These are phyloP conservation scores for Amylocarpus encephaloides DNA, from an alignment of 2,329 filamentous ascomycete species.

Conservation along the genomic window DNA sequence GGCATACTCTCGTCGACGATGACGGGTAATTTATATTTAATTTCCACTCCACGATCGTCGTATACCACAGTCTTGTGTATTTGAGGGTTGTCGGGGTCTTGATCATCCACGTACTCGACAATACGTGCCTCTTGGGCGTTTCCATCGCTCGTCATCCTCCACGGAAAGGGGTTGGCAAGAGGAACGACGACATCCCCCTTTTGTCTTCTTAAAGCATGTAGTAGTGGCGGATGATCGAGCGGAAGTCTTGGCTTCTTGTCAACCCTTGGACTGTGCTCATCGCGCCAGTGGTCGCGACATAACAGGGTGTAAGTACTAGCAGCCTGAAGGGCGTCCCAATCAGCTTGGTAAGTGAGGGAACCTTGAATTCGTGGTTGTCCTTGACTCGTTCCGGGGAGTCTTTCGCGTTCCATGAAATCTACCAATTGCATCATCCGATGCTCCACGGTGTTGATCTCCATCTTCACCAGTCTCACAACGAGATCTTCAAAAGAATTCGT, in stretches of 20 bases:
- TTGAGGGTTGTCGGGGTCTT: not conserved
- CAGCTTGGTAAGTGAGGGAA: slow-evolving; percentile 3
- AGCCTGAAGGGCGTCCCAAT: slow-evolving; percentile 1
- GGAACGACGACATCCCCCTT: slow-evolving; percentile 3
- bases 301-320: not conserved
- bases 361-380: slow-evolving; percentile 4
- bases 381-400: slow-evolving; percentile 5
- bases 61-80: not conserved
- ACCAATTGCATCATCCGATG: slow-evolving; percentile 11
- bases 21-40: not conserved
- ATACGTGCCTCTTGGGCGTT: not conserved
- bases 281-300: not conserved
- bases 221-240: slow-evolving; percentile 5
- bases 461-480: slow-evolving; percentile 4
- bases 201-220: slow-evolving; percentile 3
- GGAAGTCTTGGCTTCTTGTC: not conserved
- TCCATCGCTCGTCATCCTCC: slow-evolving; percentile 1
- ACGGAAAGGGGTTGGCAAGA: not conserved
- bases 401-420: slow-evolving; percentile 3
- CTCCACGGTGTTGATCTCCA: slow-evolving; percentile 13
- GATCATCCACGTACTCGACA: not conserved
- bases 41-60: not conserved
- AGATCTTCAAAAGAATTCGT: slow-evolving; percentile 7
- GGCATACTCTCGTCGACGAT: not conserved
- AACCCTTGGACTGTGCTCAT: not conserved